Evolutionary conservation across 305 asterid genomes (phyloP).

Genomic region (Ruellia speciosa): DNA sequence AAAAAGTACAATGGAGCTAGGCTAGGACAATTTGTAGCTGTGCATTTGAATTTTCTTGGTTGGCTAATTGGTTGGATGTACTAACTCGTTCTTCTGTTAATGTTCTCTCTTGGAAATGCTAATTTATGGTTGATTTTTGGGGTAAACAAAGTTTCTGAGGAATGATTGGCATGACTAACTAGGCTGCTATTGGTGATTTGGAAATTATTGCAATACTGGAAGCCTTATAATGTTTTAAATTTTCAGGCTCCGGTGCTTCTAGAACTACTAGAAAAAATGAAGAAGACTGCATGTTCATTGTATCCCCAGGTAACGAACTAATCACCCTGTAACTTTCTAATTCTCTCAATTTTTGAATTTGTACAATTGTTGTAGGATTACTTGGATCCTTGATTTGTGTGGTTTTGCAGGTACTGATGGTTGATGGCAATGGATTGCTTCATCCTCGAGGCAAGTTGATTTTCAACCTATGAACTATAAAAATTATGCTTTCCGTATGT

Average conservation of each 20-base stretch:
- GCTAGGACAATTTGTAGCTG: neutral
- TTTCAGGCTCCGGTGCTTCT: slow-evolving; percentile 70
- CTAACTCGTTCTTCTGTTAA: neutral
- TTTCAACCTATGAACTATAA: slow-evolving; percentile 13
- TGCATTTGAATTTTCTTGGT: slow-evolving; percentile 9
- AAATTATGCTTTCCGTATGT: slow-evolving; percentile 1
- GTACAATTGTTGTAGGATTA: neutral
- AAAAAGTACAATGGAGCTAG: slow-evolving; percentile 2
- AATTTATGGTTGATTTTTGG: neutral
- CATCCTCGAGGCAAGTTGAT: slow-evolving; percentile 82
- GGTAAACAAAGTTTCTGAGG: neutral
- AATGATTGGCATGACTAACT: neutral
- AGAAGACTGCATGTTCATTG: slow-evolving; percentile 32
- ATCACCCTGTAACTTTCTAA: neutral
- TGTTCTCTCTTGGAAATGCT: neutral
- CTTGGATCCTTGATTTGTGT: slow-evolving; percentile 4
- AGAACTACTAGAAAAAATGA: slow-evolving; percentile 68
- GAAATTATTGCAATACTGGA: slow-evolving; percentile 5
- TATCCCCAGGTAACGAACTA: slow-evolving; percentile 64
- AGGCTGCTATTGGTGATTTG: neutral
- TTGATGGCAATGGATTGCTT: slow-evolving; percentile 87
- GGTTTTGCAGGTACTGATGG: slow-evolving; percentile 65
- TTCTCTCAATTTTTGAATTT: neutral
- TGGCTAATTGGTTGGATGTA: neutral
- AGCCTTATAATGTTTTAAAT: slow-evolving; percentile 11